Evolutionary conservation across 2,329 filamentous ascomycete species (phyloP).

Genomic region (Colletotrichum tropicale): DNA sequence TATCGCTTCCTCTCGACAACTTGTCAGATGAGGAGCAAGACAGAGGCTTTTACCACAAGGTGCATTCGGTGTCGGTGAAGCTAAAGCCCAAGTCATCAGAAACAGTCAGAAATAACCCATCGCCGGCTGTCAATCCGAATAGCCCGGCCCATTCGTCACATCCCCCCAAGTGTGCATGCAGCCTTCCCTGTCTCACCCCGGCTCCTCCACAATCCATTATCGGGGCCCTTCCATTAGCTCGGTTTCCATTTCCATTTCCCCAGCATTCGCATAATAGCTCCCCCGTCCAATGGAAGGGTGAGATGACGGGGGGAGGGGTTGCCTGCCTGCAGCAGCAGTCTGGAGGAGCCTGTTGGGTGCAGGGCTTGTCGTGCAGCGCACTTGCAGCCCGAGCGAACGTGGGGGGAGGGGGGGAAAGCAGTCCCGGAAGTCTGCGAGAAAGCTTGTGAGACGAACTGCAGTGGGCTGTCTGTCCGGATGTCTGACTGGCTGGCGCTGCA

Average conservation of each 20-base stretch:
- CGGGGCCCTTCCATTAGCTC: slow-evolving; percentile 17
- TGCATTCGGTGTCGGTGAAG: background rate
- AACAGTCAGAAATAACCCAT: background rate
- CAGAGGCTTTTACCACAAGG: background rate
- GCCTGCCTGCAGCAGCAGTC: background rate
- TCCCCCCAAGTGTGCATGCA: background rate
- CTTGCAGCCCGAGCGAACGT: slow-evolving; percentile 3
- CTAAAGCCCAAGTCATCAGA: background rate
- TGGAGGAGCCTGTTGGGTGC: background rate
- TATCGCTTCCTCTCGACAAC: background rate
- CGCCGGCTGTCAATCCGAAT: slow-evolving; percentile 2
- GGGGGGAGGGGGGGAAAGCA: background rate
- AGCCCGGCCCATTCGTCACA: background rate
- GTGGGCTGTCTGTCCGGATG: background rate
- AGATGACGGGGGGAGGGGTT: background rate
- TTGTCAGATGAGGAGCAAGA: background rate
- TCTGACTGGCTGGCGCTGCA: background rate
- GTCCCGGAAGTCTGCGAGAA: background rate
- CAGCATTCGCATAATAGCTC: slow-evolving; percentile 17
- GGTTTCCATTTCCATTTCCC: slow-evolving; percentile 20
- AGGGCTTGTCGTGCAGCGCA: background rate
- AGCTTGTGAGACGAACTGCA: slow-evolving; percentile 16
- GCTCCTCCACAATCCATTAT: slow-evolving; percentile 13
- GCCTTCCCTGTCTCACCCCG: background rate
- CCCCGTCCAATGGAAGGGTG: background rate